phyloP scores from a whole-genome alignment of 2,329 filamentous ascomycete species.

The Paracamarosporium sp. region DNA sequence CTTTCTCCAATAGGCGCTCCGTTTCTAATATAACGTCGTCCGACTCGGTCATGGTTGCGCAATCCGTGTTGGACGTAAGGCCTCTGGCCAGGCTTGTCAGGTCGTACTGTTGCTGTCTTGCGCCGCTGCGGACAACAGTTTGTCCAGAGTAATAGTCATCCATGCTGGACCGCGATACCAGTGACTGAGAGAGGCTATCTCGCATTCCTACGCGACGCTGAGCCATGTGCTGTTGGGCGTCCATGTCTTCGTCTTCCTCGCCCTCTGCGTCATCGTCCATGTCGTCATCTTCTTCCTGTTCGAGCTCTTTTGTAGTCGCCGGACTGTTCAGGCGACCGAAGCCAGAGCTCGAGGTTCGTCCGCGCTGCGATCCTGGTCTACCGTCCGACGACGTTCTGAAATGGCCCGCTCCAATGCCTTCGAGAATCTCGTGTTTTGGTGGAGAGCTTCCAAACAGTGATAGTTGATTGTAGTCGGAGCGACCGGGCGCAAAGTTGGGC shows the following conservation, averaged over 20 bases:
- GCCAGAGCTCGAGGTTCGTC: conserved; percentile 30
- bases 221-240: conserved; percentile 52
- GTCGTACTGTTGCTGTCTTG: conserved; percentile 62
- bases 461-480: conserved; percentile 26
- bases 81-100: conserved; percentile 77
- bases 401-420: conserved; percentile 34
- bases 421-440: conserved; percentile 34
- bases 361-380: conserved; percentile 35
- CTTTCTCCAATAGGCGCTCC: conserved; percentile 67
- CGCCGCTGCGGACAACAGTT: conserved; percentile 32
- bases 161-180: conserved; percentile 46
- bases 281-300: conserved; percentile 47
- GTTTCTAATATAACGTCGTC: conserved; percentile 76
- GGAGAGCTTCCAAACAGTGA: conserved; percentile 42
- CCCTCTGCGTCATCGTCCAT: conserved; percentile 33
- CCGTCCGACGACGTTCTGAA: conserved; percentile 37
- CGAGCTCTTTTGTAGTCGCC: conserved; percentile 35
- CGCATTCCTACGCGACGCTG: conserved; percentile 31
- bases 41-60: conserved; percentile 70
- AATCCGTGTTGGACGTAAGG: conserved; percentile 63
- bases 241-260: conserved; percentile 47
- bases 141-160: conserved; percentile 28
- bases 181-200: conserved; percentile 37
- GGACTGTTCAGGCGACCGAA: conserved; percentile 45
- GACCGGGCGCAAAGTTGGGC: conserved; percentile 36